Conservation (phyloP, 2,329 filamentous ascomycete genomes). For the Grosmannia clavigera region DNA sequence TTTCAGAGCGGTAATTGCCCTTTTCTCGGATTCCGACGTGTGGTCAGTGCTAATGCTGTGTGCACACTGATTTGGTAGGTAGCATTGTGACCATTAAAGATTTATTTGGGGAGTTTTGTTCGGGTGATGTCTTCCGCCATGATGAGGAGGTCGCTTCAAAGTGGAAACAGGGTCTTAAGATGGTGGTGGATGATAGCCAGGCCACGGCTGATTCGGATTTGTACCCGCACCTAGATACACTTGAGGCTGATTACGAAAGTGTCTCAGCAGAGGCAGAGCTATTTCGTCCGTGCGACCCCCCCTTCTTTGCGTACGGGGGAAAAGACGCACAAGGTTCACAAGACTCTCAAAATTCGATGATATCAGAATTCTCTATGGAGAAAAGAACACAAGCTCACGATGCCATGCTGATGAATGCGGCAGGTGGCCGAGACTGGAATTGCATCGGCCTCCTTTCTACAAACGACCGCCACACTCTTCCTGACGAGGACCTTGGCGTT, state of each 20-base stretch:
- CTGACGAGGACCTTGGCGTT: slow-evolving; percentile 23
- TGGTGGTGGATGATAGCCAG: slow-evolving; percentile 3
- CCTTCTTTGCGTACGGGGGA: no score
- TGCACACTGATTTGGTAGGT: not conserved
- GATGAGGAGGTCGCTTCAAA: slow-evolving; percentile 28
- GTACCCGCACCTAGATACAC: no score
- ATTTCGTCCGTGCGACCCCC: no score
- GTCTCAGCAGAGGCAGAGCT: no score
- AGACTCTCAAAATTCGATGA: slow-evolving; percentile 19
- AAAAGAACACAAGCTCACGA: slow-evolving; percentile 20
- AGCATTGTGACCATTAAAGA: slow-evolving; percentile 43
- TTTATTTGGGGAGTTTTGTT: slow-evolving; percentile 63
- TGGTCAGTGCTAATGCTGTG: not conserved
- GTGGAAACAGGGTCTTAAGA: not conserved
- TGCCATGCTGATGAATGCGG: slow-evolving; percentile 16
- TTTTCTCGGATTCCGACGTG: not conserved
- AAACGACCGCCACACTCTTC: slow-evolving; percentile 23
- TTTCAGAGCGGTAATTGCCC: slow-evolving; percentile 27
- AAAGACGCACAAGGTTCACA: not conserved
- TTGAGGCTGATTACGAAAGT: no score
- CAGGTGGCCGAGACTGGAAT: slow-evolving; percentile 11
- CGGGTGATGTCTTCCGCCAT: slow-evolving; percentile 46
- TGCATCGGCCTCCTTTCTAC: slow-evolving; percentile 26
- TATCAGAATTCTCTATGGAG: slow-evolving; percentile 19
- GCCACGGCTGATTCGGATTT: not conserved